Percentiles rank a stretch among this genome's conserved stretches.
Conservation (phyloP, 352 stramenopile genomes). For the Globisporangium mamillatum region DNA sequence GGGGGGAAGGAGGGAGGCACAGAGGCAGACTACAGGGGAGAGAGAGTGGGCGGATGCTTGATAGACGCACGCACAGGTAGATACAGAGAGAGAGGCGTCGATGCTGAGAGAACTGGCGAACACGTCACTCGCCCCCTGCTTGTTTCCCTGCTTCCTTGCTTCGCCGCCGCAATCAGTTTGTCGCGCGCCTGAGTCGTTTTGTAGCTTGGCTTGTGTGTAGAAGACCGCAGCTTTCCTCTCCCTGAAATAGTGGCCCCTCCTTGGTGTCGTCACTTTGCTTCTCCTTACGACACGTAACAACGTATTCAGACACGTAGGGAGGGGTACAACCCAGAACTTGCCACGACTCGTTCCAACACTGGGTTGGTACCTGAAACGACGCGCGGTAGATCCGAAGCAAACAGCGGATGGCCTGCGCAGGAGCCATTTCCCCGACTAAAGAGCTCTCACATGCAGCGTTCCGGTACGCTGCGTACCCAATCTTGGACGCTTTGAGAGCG, state of each 20-base stretch:
- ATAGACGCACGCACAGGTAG: not conserved
- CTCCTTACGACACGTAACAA: not conserved
- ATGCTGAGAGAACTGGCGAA: conserved; percentile 1
- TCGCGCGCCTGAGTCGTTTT: conserved; percentile 8
- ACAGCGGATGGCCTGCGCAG: conserved; percentile 21
- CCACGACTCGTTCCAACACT: not conserved
- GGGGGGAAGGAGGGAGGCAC: too few relatives aligned
- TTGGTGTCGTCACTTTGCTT: not conserved
- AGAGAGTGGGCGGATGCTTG: not conserved
- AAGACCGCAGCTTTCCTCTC: not conserved
- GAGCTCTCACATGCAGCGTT: conserved; percentile 64
- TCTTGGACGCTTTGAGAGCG: conserved; percentile 56
- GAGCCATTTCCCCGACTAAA: conserved; percentile 54
- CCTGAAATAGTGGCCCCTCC: not conserved
- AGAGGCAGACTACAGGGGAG: not conserved
- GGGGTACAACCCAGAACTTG: not conserved
- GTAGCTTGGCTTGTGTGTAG: not conserved
- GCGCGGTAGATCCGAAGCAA: not conserved
- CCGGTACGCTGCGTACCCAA: conserved; percentile 39
- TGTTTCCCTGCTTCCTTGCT: too few relatives aligned
- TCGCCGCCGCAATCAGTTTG: conserved; percentile 2
- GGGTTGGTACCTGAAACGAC: not conserved
- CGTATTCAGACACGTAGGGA: not conserved
- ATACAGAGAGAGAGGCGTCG: not conserved
- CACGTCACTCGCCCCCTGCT: not conserved